phyloP scores from a whole-genome alignment of 768 basidiomycete species.

The Austroboletus festivus region DNA sequence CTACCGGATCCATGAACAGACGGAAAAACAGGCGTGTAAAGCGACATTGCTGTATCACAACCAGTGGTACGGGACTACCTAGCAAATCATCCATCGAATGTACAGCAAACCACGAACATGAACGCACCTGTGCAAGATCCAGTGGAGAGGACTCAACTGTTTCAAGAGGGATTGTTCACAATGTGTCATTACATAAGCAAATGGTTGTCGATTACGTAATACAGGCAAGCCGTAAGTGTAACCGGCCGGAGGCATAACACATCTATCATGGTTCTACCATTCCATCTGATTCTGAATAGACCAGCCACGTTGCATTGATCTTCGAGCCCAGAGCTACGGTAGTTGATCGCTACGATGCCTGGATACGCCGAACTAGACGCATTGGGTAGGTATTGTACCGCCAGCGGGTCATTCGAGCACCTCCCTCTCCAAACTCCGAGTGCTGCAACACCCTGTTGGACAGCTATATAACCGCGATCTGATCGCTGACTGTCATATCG shows the following conservation, averaged over 20 bases:
- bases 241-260: too few relatives aligned
- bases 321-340: slow-evolving; percentile 11
- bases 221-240: too few relatives aligned
- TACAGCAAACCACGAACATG: background rate
- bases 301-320: slow-evolving; percentile 12
- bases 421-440: slow-evolving; percentile 5
- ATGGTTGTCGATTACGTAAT: too few relatives aligned
- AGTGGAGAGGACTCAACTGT: too few relatives aligned
- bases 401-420: slow-evolving; percentile 11
- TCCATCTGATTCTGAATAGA: background rate
- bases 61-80: too few relatives aligned
- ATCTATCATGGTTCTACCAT: background rate
- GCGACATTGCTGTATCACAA: slow-evolving; percentile 25
- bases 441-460: slow-evolving; percentile 5
- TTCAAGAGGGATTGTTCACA: too few relatives aligned
- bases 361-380: slow-evolving; percentile 18
- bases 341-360: slow-evolving; percentile 18
- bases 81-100: background rate
- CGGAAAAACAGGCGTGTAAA: slow-evolving; percentile 35
- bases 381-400: slow-evolving; percentile 10
- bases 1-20: slow-evolving; percentile 10
- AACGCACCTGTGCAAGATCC: slow-evolving; percentile 7
- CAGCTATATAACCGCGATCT: slow-evolving; percentile 20
- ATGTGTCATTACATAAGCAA: too few relatives aligned
- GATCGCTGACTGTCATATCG: slow-evolving; percentile 17